A percentile compares a stretch with the other conserved stretches of the same genome.
phyloP scores from a whole-genome alignment of 208 protist species.

The Sergeia podlipaevii region DNA sequence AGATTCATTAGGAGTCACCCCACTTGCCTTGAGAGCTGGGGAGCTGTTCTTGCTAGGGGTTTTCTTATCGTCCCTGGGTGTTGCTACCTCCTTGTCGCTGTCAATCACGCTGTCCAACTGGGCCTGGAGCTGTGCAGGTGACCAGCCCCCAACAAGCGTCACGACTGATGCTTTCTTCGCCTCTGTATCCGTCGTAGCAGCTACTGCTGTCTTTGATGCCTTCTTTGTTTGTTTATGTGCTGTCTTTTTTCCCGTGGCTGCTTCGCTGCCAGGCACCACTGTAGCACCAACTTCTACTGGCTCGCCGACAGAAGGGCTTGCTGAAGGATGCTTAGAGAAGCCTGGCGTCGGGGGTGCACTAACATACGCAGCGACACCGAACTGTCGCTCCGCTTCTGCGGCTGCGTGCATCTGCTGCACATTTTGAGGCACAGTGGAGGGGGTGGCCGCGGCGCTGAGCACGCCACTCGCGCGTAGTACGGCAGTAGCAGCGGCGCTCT shows the following conservation, averaged over 20 bases:
- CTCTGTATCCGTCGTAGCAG: too few species aligned
- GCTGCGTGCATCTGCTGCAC: neutral
- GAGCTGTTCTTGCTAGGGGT: too few species aligned
- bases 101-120: too few species aligned
- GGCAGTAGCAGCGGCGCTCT: neutral
- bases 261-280: neutral
- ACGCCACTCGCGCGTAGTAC: neutral
- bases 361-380: too few species aligned
- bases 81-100: too few species aligned
- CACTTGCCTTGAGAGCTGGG: too few species aligned
- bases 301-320: neutral
- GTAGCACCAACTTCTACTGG: neutral
- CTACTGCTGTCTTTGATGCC: neutral
- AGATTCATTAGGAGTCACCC: too few species aligned
- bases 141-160: too few species aligned
- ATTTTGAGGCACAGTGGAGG: neutral
- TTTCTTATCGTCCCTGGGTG: too few species aligned
- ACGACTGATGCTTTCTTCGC: too few species aligned
- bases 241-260: neutral
- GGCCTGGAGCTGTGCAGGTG: too few species aligned
- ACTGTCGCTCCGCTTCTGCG: neutral
- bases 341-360: too few species aligned
- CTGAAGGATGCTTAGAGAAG: neutral
- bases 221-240: conserved; percentile 3
- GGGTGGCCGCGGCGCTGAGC: neutral